Percentiles rank a stretch among this genome's conserved stretches.
Evolutionary conservation across 164 flowering plant species (phyloP).

Genomic region (Berberis vulgaris): DNA sequence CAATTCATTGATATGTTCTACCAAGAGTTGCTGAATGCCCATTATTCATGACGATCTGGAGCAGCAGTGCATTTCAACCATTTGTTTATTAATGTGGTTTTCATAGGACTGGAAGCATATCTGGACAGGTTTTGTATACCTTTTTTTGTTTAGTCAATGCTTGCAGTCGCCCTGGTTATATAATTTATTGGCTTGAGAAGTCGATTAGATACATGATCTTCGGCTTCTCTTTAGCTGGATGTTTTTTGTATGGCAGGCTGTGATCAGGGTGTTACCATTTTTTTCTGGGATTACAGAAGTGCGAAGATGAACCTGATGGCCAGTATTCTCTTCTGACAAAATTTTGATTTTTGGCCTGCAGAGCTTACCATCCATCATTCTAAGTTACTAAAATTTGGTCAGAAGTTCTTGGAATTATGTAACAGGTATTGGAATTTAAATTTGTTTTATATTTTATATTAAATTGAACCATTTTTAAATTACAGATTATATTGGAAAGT

Average conservation of each 20-base stretch:
- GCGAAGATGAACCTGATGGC: too few species aligned
- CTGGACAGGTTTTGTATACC: constrained; percentile 1
- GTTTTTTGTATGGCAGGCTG: too few species aligned
- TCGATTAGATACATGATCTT: neutral
- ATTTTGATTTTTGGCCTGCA: too few species aligned
- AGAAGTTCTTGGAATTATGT: too few species aligned
- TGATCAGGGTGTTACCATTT: too few species aligned
- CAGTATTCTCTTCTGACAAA: too few species aligned
- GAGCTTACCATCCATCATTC: too few species aligned
- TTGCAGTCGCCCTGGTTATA: neutral
- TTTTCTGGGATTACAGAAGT: too few species aligned
- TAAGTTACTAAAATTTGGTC: too few species aligned
- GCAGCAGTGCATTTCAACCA: neutral
- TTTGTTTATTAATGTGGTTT: constrained; percentile 8
- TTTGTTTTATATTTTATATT: neutral
- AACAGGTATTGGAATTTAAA: neutral
- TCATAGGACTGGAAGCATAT: neutral
- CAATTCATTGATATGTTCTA: constrained; percentile 70
- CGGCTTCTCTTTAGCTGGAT: neutral
- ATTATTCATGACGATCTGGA: constrained; percentile 12
- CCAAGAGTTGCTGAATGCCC: constrained; percentile 49
- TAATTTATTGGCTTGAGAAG: neutral
- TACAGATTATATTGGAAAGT: too few species aligned
- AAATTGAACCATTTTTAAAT: neutral
- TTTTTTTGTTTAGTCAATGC: neutral